Evolutionary conservation across 2,329 filamentous ascomycete genomes (phyloP).

Genomic region (Chrysoporthe austroafricana): DNA sequence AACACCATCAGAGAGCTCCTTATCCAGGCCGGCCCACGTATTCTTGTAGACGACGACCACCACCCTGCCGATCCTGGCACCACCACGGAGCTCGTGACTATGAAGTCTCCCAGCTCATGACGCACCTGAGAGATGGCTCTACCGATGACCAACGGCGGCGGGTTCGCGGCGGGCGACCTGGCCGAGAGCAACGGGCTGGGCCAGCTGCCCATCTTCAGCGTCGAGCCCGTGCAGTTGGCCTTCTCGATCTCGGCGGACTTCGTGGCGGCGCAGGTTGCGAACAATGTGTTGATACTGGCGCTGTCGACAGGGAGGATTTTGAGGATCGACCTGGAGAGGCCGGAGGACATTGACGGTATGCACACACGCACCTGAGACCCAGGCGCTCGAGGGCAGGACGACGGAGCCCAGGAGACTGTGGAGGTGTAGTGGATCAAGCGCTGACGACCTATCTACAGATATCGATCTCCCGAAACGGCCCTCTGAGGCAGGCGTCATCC

Average conservation of each 20-base stretch:
- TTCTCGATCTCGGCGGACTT: constrained; percentile 96
- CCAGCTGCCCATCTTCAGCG: constrained; percentile 88
- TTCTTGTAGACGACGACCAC: not conserved
- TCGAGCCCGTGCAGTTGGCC: constrained; percentile 89
- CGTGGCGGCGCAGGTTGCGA: constrained; percentile 93
- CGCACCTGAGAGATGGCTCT: constrained; percentile 61
- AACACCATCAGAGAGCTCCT: constrained; percentile 10
- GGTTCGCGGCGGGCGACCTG: constrained; percentile 66
- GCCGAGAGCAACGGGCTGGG: constrained; percentile 51
- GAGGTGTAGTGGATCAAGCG: not conserved
- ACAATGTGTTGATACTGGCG: constrained; percentile 93
- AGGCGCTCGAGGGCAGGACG: not conserved
- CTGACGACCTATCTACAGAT: constrained; percentile 57
- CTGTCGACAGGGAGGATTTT: constrained; percentile 91
- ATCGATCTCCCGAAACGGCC: constrained; percentile 95
- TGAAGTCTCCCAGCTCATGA: constrained; percentile 28
- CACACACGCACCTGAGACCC: not conserved
- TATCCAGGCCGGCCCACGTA: not conserved
- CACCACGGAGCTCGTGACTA: constrained; percentile 19
- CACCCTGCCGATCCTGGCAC: not conserved
- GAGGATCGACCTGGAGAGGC: constrained; percentile 89
- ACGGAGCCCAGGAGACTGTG: not conserved
- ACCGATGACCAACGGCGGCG: constrained; percentile 65
- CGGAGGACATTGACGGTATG: constrained; percentile 90
- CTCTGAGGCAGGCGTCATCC: constrained; percentile 88